Evolutionary conservation across 2,329 filamentous ascomycete genomes (phyloP), one percentile per base, ranked within the genome.

Genomic region (Pseudovirgaria hyperparasitica): DNA sequence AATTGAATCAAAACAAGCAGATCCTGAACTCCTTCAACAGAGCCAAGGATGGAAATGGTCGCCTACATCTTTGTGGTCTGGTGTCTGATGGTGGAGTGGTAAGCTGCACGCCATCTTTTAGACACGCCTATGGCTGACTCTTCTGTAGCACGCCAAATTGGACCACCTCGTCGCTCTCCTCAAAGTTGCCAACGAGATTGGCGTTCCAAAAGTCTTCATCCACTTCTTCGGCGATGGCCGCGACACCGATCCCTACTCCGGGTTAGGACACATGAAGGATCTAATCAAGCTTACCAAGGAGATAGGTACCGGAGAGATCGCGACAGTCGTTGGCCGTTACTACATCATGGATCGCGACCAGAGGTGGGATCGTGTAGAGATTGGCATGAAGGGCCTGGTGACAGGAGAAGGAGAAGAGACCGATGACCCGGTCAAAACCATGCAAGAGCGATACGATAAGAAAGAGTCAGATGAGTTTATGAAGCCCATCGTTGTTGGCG

Each of bases 281-380:
- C 69, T 98, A 19, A 58, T 94, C 34, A 73, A 80, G 32, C 80
- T 76, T 43, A 72, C 72, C 39, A 75, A 90, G 60, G 82, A 96
- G 56, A 70, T 92, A 40, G 86, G 84, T 23, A 60, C 78, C 37
- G 90, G 87, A 40, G 70, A 94, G 58, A 72, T 98, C 39, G 87
- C 82, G 17, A 94, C 90, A 19, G 72, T 96, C 25, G 87, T 96
- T 34, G 90, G 90, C 34, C 76, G 87, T 43, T 98, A 96, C 75
- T 98, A 82, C 58, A 84, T 85, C 59, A 98, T 98, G 90, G 90
- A 98, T 66, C 86, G 90, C 43, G 90, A 98, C 58, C 96, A 96
- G 82, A 76, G 90, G 55, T 98, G 90, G 90, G 90, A 98, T 52
- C 73, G 90, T 52, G 68, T 93, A 41, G 82, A 94, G 65, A 47